Evolutionary conservation across 2,329 filamentous ascomycete genomes (phyloP).

Genomic region (Dactylellina haptotyla): DNA sequence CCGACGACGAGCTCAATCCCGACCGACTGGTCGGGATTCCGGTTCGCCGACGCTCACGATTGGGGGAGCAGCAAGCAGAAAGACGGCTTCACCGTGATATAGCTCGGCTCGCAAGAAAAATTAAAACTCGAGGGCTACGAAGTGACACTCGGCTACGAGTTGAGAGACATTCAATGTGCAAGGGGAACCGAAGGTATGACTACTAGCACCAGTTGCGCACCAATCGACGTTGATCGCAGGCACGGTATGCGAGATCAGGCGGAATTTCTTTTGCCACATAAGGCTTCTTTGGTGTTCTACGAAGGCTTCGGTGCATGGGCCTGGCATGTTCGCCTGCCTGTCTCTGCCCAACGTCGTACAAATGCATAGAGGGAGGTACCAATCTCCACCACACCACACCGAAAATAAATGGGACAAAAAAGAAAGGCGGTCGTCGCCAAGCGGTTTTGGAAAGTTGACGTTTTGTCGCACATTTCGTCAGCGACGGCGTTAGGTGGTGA

Average conservation of each 20-base stretch:
- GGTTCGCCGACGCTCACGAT: not conserved
- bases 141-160: not conserved
- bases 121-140: not conserved
- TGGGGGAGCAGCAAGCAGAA: not conserved
- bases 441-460: not conserved
- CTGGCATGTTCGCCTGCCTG: constrained; percentile 7
- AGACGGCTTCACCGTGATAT: not conserved
- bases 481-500: not conserved
- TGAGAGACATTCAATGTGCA: not conserved
- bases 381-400: not conserved
- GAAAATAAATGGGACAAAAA: not conserved
- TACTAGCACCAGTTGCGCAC: not conserved
- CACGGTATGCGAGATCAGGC: constrained; percentile 15
- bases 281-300: constrained; percentile 42
- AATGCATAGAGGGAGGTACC: constrained; percentile 17
- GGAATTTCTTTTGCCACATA: constrained; percentile 46
- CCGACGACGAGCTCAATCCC: constrained; percentile 1
- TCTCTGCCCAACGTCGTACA: constrained; percentile 24
- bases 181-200: not conserved
- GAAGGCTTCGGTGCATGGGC: constrained; percentile 35
- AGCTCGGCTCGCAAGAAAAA: not conserved
- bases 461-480: constrained; percentile 4
- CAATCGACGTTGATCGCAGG: not conserved
- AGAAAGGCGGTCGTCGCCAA: not conserved
- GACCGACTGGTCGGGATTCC: not conserved